Conservation (phyloP, 306 rosid species). For the Benincasa hispida region DNA sequence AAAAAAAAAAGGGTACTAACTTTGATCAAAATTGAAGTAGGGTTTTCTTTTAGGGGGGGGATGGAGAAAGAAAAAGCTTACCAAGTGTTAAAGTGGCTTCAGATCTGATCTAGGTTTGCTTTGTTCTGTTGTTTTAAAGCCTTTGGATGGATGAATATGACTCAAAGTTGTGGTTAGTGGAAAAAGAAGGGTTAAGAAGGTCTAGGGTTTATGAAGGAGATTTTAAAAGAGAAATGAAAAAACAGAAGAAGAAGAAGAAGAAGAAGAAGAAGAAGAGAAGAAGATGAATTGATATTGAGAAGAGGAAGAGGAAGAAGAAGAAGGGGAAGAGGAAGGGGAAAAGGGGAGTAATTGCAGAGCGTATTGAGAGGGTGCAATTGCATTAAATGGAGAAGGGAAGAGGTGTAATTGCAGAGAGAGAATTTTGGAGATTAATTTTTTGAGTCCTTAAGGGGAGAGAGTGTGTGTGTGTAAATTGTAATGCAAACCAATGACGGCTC, state of each 20-base stretch:
- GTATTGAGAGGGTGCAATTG: slow-evolving; percentile 97
- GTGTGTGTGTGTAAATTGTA: background rate
- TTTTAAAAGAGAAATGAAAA: background rate
- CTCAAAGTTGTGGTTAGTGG: background rate
- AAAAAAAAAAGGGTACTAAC: background rate
- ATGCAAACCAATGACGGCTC: slow-evolving; percentile 26
- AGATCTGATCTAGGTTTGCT: slow-evolving; percentile 1
- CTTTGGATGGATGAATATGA: background rate
- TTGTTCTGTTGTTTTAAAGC: background rate
- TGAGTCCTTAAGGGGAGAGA: slow-evolving; percentile 5
- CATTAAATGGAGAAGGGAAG: slow-evolving; percentile 76
- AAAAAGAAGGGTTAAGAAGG: background rate
- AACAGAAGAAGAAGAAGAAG: slow-evolving; percentile 9
- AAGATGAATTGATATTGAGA: background rate
- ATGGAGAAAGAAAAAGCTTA: background rate
- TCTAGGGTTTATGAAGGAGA: background rate
- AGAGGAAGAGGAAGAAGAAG: background rate
- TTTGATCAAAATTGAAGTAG: background rate
- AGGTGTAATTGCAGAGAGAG: slow-evolving; percentile 54
- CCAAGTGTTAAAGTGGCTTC: background rate
- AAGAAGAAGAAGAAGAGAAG: slow-evolving; percentile 11
- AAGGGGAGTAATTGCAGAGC: slow-evolving; percentile 80
- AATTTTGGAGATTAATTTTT: slow-evolving; percentile 15
- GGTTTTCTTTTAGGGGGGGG: background rate
- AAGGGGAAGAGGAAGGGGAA: background rate